A percentile compares a stretch with the other conserved stretches of the same genome.
Conservation (phyloP, 2,329 filamentous ascomycete genomes). For the Aspergillus pseudonomiae region DNA sequence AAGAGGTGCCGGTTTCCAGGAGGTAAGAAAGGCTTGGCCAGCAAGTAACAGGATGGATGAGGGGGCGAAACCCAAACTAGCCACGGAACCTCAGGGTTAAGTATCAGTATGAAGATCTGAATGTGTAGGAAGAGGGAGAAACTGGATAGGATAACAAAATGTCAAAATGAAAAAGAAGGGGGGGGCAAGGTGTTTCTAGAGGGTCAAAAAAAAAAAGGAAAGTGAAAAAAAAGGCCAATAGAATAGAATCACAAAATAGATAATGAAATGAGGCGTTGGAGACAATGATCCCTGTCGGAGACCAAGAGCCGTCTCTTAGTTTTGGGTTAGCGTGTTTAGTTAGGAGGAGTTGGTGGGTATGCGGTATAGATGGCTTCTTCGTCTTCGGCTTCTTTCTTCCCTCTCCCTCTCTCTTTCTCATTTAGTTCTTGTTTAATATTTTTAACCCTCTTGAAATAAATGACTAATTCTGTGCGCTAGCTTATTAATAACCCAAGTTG, state of each 20-base stretch:
- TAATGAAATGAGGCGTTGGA: slow-evolving; percentile 13
- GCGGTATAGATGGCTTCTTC: not conserved
- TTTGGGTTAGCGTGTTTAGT: slow-evolving; percentile 5
- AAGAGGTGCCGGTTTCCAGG: slow-evolving; percentile 13
- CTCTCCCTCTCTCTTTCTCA: not conserved
- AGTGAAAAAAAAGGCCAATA: slow-evolving; percentile 6
- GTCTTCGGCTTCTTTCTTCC: not conserved
- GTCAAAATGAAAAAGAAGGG: not conserved
- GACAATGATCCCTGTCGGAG: slow-evolving; percentile 22
- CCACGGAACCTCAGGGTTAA: slow-evolving; percentile 3
- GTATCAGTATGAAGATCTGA: not conserved
- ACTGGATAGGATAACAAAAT: slow-evolving; percentile 6
- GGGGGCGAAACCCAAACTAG: slow-evolving; percentile 16
- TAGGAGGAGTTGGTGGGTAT: slow-evolving; percentile 9
- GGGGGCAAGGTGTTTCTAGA: not conserved
- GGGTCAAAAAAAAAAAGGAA: slow-evolving; percentile 3
- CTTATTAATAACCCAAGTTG: not conserved
- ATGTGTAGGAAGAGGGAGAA: slow-evolving; percentile 2
- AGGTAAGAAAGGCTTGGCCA: slow-evolving; percentile 24
- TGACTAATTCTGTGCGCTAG: not conserved
- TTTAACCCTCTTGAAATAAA: not conserved
- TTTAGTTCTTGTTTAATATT: not conserved
- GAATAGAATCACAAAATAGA: slow-evolving; percentile 8
- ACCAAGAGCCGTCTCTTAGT: slow-evolving; percentile 18
- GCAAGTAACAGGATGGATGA: slow-evolving; percentile 34